Base-by-base conservation (phyloP, 2,329 filamentous ascomycete species). In the Cercospora sp. region DNA sequence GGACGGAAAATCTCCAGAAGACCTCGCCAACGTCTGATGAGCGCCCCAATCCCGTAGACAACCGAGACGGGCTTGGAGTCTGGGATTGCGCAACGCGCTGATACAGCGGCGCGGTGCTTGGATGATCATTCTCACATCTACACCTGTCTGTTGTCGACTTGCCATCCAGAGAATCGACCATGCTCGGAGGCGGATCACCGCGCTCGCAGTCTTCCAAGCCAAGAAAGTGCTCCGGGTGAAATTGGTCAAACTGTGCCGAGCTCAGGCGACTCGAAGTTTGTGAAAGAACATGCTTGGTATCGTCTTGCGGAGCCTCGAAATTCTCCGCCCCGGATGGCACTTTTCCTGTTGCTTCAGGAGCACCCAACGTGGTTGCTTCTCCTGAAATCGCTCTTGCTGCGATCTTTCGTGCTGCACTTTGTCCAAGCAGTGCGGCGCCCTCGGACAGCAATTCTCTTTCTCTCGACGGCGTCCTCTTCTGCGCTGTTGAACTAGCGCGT, bases 1-100 rank as follows among this genome's bases (percentile, higher is more conserved):
- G 57, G 23, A 70, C 42, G 16, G 66, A 42, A 26, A 55, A 57
- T 42, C 48, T 58, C 71, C 70, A 75, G 33, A 72, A 72, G 10
- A 67, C 31, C 5, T 65, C 66, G 53, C 66, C 68, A 23, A 70
- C 66, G 42, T 71, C 69, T 16, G 53, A 55, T 36, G 57, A 53
- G 39, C 61, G 36, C 5, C 53, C 64, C 8, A 64, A 67, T 23
- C 63, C 66, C 39, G 66, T 31, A 42, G 51, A 60, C 23, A 33
- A 36, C 18, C 64, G 51, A 53, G 33, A 45, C 23, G 70, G 69
- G 39, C 65, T 70, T 18, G 69, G 65, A 13, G 48, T 60, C 23
- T 72, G 67, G 16, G 70, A 63, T 28, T 60, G 66, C 3, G 65
- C 66, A 26, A 69, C 58, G 9, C 65, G 65, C 23, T 68, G 55